Base-by-base conservation (phyloP, 306 rosid species). In the Dalbergia oliveri region DNA sequence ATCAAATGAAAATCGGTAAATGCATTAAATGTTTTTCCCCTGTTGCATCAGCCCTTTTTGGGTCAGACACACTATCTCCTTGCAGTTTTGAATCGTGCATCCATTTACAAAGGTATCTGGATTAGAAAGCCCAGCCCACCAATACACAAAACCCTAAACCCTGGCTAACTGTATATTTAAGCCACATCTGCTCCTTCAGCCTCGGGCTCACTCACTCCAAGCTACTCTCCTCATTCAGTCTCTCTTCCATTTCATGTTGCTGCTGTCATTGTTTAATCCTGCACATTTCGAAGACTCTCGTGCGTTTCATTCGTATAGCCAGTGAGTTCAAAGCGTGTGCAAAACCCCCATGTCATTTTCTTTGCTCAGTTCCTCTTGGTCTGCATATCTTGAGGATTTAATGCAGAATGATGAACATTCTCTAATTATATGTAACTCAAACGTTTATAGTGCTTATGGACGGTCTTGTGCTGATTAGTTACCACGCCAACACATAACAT, bases 231-330 rank as follows among this genome's bases (percentile, higher is more conserved):
- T 34, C 2, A 4, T 11, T 37, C 41, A 26, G 1, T 37, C 31
- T 44, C 16, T 16, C 9, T 3, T 53, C 3, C 15, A 3, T 19
- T 35, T 63, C 6, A 44, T 23, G 4, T 0, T 51, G 8, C 11
- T 47, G 0, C 44, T 33, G 11, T 4, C 3, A 9, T 11, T 37
- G 21, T 58, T 19, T 7, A 1, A 14, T 3, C 5, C 6, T 12
- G 83, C 94, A 87, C 94, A 83, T 86, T 82, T 94, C 98, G 98
- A 92, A 94, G 98, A 92, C 89, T 89, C 85, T 23, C 81, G 77
- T 81, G 85, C 67, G 80, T 8, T 69, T 35, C 33, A 31, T 26
- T 66, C 1, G 18, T 3, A 16, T 23, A 75, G 79, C 86, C 87
- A 85, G 80, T 79, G 72, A 85, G 93, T 90, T 91, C 98, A 93